A percentile compares a stretch with the other conserved stretches of the same genome.
These are phyloP conservation scores for Camellia lanceoleosa DNA, from an alignment of 148 eudicot genomes.

Conservation along the genomic window DNA sequence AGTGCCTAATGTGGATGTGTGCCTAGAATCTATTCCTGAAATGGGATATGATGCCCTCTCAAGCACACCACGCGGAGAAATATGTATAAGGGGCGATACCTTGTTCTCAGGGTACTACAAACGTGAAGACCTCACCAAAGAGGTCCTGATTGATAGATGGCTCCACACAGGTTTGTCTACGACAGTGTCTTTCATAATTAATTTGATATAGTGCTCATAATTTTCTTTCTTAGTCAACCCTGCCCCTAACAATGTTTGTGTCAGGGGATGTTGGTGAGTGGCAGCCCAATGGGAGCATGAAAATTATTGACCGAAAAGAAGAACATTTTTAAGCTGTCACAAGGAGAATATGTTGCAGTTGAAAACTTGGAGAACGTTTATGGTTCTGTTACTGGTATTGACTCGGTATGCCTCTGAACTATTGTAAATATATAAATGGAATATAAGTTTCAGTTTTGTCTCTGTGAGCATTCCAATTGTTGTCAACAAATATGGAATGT, in stretches of 20 bases:
- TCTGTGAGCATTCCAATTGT: not conserved
- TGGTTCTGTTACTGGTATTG: conserved; percentile 65
- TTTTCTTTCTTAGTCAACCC: not conserved
- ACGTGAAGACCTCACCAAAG: conserved; percentile 91
- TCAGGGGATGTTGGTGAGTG: conserved; percentile 98
- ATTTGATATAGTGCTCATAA: not conserved
- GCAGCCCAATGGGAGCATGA: conserved; percentile 94
- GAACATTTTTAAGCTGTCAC: conserved; percentile 97
- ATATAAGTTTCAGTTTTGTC: not conserved
- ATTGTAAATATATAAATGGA: not conserved
- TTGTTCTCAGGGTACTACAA: conserved; percentile 88
- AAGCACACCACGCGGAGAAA: conserved; percentile 75
- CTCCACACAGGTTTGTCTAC: conserved; percentile 75
- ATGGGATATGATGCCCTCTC: conserved; percentile 89
- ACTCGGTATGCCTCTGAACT: conserved; percentile 52
- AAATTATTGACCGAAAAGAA: conserved; percentile 91
- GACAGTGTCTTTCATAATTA: not conserved
- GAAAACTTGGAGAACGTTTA: conserved; percentile 90
- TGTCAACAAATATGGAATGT: too few species aligned
- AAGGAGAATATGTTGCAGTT: conserved; percentile 98
- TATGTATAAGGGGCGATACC: conserved; percentile 80
- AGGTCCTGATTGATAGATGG: conserved; percentile 94
- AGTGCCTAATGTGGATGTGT: conserved; percentile 75
- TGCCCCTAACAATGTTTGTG: conserved; percentile 18
- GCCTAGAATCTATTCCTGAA: conserved; percentile 93